Conservation (phyloP, 2,329 filamentous ascomycete species). For the Epichloe sp. region DNA sequence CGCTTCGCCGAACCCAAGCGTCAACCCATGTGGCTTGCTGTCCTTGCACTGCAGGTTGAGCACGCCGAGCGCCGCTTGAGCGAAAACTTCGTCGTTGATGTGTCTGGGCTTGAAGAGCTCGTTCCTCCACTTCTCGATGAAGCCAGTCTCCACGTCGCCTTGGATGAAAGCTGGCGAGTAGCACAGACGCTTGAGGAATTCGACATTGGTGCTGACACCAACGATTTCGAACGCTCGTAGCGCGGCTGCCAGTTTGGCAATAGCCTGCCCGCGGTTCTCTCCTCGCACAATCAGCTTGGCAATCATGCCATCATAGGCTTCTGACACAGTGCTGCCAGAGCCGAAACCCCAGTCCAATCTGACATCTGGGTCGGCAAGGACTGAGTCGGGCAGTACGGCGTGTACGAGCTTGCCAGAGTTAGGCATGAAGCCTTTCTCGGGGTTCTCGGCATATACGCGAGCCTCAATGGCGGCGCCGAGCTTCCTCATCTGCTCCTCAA, state of each 20-base stretch:
- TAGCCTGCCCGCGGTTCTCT: conserved; percentile 61
- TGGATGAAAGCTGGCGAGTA: conserved; percentile 67
- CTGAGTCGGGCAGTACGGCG: conserved; percentile 56
- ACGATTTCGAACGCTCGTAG: conserved; percentile 86
- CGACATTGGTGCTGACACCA: conserved; percentile 87
- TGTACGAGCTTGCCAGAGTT: conserved; percentile 84
- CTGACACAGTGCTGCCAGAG: conserved; percentile 80
- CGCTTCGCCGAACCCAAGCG: conserved; percentile 41
- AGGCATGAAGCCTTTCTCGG: conserved; percentile 81
- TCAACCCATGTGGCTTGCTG: conserved; percentile 31
- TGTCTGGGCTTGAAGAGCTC: conserved; percentile 58
- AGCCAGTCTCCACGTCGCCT: conserved; percentile 89
- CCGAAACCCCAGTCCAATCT: conserved; percentile 91
- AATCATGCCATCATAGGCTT: conserved; percentile 97
- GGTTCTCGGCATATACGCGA: conserved; percentile 92
- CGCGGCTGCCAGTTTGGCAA: conserved; percentile 69
- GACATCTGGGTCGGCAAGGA: conserved; percentile 52
- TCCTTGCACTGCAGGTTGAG: conserved; percentile 35
- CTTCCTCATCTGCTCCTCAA: conserved; percentile 61
- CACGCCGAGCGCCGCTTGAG: conserved; percentile 74
- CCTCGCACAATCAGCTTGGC: conserved; percentile 91
- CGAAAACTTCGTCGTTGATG: conserved; percentile 60
- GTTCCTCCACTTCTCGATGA: conserved; percentile 76
- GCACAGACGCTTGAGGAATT: conserved; percentile 86
- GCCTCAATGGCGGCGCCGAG: conserved; percentile 88